A percentile compares a stretch with the other conserved stretches of the same genome.
phyloP scores from a whole-genome alignment of 805 yeast genomes.

The Lipomyces orientalis region DNA sequence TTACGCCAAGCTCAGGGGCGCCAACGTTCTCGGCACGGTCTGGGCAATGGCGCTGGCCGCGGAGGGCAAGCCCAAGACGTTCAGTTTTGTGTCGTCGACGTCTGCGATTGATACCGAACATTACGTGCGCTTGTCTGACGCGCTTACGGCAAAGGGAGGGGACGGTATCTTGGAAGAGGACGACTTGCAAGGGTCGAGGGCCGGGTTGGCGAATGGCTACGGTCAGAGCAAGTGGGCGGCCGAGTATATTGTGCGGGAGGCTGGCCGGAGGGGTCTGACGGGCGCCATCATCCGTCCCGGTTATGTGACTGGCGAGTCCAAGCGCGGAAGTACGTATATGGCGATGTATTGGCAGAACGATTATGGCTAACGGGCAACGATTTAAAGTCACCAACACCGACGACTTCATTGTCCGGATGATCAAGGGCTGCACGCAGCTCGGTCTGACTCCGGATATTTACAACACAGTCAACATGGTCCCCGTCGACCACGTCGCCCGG shows the following conservation, averaged over 20 bases:
- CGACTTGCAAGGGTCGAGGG: slow-evolving; percentile 77
- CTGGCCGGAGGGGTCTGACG: slow-evolving; percentile 83
- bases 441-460: slow-evolving; percentile 84
- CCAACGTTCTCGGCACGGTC: slow-evolving; percentile 87
- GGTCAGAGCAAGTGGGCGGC: slow-evolving; percentile 99
- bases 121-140: slow-evolving; percentile 77
- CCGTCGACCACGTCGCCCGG: slow-evolving; percentile 97
- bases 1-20: slow-evolving; percentile 84
- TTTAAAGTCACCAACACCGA: slow-evolving; percentile 95
- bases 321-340: slow-evolving; percentile 59
- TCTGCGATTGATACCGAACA: slow-evolving; percentile 87
- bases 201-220: slow-evolving; percentile 87
- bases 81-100: slow-evolving; percentile 93
- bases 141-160: slow-evolving; percentile 64
- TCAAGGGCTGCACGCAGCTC: slow-evolving; percentile 91
- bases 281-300: slow-evolving; percentile 97
- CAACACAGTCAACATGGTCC: slow-evolving; percentile 93
- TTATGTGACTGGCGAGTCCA: slow-evolving; percentile 85
- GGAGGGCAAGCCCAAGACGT: slow-evolving; percentile 80
- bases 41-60: slow-evolving; percentile 80
- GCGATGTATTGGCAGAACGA: background rate
- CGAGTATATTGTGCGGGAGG: slow-evolving; percentile 83
- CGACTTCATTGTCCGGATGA: slow-evolving; percentile 91
- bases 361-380: slow-evolving; percentile 14
- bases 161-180: slow-evolving; percentile 83